These are phyloP conservation scores for Marasmius fiardii DNA, from an alignment of 1,284 basidiomycete species.

Conservation along the genomic window DNA sequence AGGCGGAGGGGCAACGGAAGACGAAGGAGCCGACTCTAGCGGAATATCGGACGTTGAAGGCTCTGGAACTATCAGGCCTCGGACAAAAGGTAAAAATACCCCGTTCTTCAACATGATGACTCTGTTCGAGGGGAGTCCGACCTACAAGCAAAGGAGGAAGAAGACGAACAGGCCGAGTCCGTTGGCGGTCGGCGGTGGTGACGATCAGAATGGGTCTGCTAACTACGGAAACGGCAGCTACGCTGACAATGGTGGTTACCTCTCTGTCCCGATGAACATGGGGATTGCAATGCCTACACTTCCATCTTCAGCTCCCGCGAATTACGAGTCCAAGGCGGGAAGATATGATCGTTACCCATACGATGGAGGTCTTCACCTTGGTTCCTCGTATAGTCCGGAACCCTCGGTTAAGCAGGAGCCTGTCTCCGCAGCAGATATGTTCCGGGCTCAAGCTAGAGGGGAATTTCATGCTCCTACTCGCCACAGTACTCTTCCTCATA, in stretches of 20 bases:
- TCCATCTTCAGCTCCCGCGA: background rate
- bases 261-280: constrained; percentile 1
- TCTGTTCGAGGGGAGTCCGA: constrained; percentile 78
- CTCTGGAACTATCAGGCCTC: constrained; percentile 10
- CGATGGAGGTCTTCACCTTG: constrained; percentile 1
- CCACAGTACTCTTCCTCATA: constrained; percentile 11
- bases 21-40: constrained; percentile 16
- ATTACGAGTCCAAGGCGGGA: background rate
- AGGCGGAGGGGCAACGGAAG: constrained; percentile 18
- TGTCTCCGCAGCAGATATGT: constrained; percentile 58
- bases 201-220: constrained; percentile 19
- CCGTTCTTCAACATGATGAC: constrained; percentile 68
- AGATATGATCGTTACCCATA: background rate
- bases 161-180: constrained; percentile 41
- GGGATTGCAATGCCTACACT: constrained; percentile 1
- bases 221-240: constrained; percentile 16
- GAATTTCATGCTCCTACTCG: constrained; percentile 29
- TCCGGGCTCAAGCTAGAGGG: constrained; percentile 55
- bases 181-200: constrained; percentile 14
- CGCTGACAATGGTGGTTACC: constrained; percentile 1
- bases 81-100: constrained; percentile 30
- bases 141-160: constrained; percentile 86
- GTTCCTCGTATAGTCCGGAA: constrained; percentile 15
- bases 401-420: constrained; percentile 26
- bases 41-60: constrained; percentile 22